Base-by-base conservation (phyloP, 768 basidiomycete species). In the Calocybe cyanea region DNA sequence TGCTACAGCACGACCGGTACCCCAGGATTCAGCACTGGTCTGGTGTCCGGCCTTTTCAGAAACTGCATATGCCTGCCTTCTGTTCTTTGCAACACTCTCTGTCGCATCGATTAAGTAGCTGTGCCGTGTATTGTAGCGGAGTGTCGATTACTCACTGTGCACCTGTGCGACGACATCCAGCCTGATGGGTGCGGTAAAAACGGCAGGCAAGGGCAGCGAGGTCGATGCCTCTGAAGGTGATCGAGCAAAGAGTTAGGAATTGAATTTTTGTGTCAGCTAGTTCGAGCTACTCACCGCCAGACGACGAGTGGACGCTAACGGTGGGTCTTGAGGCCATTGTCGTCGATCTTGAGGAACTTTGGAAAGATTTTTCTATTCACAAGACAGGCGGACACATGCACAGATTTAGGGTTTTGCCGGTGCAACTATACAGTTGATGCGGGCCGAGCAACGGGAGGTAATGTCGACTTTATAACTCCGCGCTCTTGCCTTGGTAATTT, bases 31-130 rank as follows among this genome's bases (percentile, higher is more conserved):
- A 53, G 96, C 95, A 51, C 85, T 89, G 57, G 96, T 98, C 73
- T 99, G 95, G 78, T 98, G 92, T 59, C 96, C 96, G 49, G 96
- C 96, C 75, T 97, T 96, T 72, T 89, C 87, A 69, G 84, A 88
- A 64, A 98, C 96, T 59, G 94, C 76, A 72, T 98, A 97, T 20
- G 95, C 83, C 76, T 98, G 95, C 62, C 94, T 84, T 72, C 80
- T 89, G 83, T 97, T 96, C 85, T 96, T 96, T 47, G 91, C 90
- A 63, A 97, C 84, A 75, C 89, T 92, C 83, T 95, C 93, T 96
- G 68, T 10, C 30, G 1, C 43, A 18, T 35, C 34, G n/a, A 18
- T 8, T n/a, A 8, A 32, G 31, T n/a, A 32, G n/a, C n/a, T n/a
- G n/a, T n/a, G n/a, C n/a, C n/a, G 9, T 32, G n/a, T 32, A 32